Evolutionary conservation across 2,329 filamentous ascomycete genomes (phyloP).

Genomic region (Beauveria asiatica): DNA sequence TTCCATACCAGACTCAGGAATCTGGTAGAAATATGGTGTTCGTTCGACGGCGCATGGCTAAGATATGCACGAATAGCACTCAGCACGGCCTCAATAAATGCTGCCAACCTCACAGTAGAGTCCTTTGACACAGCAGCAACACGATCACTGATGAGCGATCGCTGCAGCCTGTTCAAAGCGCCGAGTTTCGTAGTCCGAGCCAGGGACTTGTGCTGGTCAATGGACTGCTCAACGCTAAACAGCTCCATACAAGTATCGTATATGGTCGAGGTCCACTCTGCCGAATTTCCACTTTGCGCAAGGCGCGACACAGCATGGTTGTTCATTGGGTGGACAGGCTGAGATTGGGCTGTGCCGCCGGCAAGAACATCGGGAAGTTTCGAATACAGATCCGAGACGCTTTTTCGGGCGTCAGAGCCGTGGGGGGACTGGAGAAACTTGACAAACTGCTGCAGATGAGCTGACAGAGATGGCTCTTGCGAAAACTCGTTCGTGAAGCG

Average conservation of each 20-base stretch:
- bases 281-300: constrained; percentile 27
- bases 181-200: constrained; percentile 41
- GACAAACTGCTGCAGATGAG: constrained; percentile 19
- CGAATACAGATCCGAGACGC: constrained; percentile 29
- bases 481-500: constrained; percentile 22
- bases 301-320: constrained; percentile 46
- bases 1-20: constrained; percentile 34
- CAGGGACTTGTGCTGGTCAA: constrained; percentile 33
- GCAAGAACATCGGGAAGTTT: constrained; percentile 19
- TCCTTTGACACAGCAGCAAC: constrained; percentile 52
- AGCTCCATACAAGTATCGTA: constrained; percentile 44
- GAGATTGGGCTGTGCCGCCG: constrained; percentile 15
- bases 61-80: constrained; percentile 36
- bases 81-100: constrained; percentile 41
- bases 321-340: constrained; percentile 51
- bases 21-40: constrained; percentile 21
- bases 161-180: constrained; percentile 50
- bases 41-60: constrained; percentile 14
- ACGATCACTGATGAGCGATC: constrained; percentile 46
- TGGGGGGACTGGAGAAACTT: constrained; percentile 24
- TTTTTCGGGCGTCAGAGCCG: constrained; percentile 22
- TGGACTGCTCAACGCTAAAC: constrained; percentile 29
- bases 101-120: constrained; percentile 45
- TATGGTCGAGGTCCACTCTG: constrained; percentile 42
- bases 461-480: constrained; percentile 8